Percentiles rank a stretch among this genome's conserved stretches.
phyloP scores from a whole-genome alignment of 2,329 filamentous ascomycete species.

The Xylogone sp. region DNA sequence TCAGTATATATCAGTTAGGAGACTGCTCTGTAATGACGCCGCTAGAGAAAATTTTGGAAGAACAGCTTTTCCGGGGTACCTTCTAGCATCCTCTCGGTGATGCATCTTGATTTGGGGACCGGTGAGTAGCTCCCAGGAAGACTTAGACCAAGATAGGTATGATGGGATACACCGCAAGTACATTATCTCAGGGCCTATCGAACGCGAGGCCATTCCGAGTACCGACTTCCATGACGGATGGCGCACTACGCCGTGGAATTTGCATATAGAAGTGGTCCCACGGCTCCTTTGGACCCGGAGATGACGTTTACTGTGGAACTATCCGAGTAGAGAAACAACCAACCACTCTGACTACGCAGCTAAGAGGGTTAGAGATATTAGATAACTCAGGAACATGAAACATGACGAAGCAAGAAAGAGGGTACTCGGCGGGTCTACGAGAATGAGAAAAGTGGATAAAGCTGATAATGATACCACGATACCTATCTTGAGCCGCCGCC shows the following conservation, averaged over 20 bases:
- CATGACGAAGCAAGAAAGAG: neutral
- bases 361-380: neutral
- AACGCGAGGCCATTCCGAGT: neutral
- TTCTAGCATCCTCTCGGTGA: neutral
- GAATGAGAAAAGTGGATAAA: neutral
- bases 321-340: neutral
- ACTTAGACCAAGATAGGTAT: neutral
- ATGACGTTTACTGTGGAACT: neutral
- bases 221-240: neutral
- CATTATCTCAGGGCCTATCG: neutral
- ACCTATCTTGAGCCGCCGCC: too few relatives aligned
- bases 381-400: neutral
- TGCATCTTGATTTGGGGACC: neutral
- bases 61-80: neutral
- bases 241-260: neutral
- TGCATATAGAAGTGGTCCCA: neutral
- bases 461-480: too few relatives aligned
- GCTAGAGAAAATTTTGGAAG: constrained; percentile 18
- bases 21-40: constrained; percentile 9
- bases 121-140: neutral
- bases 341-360: neutral
- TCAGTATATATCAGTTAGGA: constrained; percentile 23
- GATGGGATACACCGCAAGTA: neutral
- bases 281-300: neutral
- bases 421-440: neutral